A percentile compares a stretch with the other conserved stretches of the same genome.
Conservation (phyloP, 495 filamentous ascomycete genomes). For the Lasiosphaeria hispida region DNA sequence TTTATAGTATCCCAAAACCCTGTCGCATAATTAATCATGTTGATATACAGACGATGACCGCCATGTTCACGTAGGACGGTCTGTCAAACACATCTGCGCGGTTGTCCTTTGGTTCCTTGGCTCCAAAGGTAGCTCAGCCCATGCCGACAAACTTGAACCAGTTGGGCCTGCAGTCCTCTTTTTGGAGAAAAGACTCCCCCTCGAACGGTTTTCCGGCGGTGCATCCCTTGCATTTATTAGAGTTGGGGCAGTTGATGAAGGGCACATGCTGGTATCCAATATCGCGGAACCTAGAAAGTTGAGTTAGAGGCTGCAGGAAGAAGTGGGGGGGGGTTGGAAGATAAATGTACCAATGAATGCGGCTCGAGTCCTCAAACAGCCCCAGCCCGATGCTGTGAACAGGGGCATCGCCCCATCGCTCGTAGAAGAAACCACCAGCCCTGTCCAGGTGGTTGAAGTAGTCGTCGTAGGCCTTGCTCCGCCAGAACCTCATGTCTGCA, state of each 20-base stretch:
- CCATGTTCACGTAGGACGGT: not conserved
- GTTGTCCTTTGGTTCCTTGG: not conserved
- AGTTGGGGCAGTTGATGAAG: conserved; percentile 98
- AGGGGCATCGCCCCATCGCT: conserved; percentile 97
- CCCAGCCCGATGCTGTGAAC: conserved; percentile 96
- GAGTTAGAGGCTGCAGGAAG: conserved; percentile 14
- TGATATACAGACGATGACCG: conserved; percentile 6
- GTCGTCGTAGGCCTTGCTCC: conserved; percentile 83
- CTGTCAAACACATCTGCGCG: not conserved
- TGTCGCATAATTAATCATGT: not conserved
- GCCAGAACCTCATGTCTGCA: conserved; percentile 92
- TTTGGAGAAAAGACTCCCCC: conserved; percentile 76
- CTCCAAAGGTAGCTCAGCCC: conserved; percentile 46
- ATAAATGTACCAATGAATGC: conserved; percentile 85
- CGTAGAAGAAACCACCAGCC: conserved; percentile 97
- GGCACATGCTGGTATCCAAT: conserved; percentile 99
- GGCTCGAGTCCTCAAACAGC: conserved; percentile 83
- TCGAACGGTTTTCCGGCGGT: conserved; percentile 81
- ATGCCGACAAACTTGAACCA: conserved; percentile 95
- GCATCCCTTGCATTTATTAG: conserved; percentile 90
- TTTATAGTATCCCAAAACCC: conserved; percentile 8
- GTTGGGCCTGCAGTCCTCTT: conserved; percentile 92
- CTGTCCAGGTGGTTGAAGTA: conserved; percentile 97
- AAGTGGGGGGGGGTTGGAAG: not conserved
- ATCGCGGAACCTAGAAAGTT: conserved; percentile 80